phyloP scores from a whole-genome alignment of 495 filamentous ascomycete species.

The Hypoxylon intermedium region DNA sequence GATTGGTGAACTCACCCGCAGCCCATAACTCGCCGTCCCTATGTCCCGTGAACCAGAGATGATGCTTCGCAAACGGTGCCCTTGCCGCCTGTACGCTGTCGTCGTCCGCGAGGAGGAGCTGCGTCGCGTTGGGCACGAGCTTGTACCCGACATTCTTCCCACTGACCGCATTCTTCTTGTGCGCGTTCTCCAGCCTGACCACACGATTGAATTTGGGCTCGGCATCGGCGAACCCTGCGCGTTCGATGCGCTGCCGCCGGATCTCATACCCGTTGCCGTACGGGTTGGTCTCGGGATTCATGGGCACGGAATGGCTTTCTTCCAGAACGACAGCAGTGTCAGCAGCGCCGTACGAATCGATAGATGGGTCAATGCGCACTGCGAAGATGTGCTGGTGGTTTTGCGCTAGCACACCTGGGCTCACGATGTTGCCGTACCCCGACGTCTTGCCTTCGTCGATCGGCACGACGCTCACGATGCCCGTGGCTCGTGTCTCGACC shows the following conservation, averaged over 20 bases:
- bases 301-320: conserved; percentile 58
- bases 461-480: conserved; percentile 83
- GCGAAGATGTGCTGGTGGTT: conserved; percentile 93
- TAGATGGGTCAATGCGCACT: conserved; percentile 80
- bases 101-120: conserved; percentile 77
- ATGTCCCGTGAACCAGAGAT: conserved; percentile 82
- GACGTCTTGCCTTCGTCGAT: conserved; percentile 72
- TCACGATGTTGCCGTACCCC: conserved; percentile 81
- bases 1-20: conserved; percentile 86
- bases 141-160: conserved; percentile 81
- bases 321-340: conserved; percentile 78
- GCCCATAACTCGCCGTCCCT: conserved; percentile 80
- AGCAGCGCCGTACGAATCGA: conserved; percentile 78
- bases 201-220: conserved; percentile 68
- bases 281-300: conserved; percentile 72
- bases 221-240: conserved; percentile 69
- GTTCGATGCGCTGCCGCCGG: conserved; percentile 49
- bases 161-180: conserved; percentile 72
- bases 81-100: conserved; percentile 73
- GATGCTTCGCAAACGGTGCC: conserved; percentile 82
- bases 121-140: conserved; percentile 74
- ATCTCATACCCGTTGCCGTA: conserved; percentile 76
- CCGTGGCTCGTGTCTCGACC: conserved; percentile 85
- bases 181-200: conserved; percentile 81
- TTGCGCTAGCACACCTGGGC: conserved; percentile 77